Base-by-base conservation (phyloP, 345 rosid genomes). In the Pugionium cornutum region DNA sequence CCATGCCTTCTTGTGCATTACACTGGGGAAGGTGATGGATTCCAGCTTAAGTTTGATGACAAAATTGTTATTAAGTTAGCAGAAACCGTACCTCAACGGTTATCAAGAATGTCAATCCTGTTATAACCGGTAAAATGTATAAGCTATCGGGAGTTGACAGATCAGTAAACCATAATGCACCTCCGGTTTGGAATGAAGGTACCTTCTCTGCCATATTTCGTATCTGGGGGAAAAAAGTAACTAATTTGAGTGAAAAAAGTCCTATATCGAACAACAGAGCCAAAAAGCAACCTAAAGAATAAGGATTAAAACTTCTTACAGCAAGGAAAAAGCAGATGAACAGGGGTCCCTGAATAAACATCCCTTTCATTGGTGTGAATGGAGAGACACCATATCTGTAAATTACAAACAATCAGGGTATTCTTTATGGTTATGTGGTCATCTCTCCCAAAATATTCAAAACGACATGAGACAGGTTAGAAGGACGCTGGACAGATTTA, bases 1-100 rank as follows among this genome's bases (percentile, higher is more conserved):
- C 96, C 90, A 94, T 76, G 58, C 95, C 97, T 81, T 94, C 95
- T 82, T 86, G 95, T 79, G 80, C 80, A 67, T 88, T 88, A 78
- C 67, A 73, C 96, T 92, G 79, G 26, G 18, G 18, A 53, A 48
- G 59, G 10, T 11, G 43, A 30, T 3, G 6, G 0, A 5, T 58
- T 44, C 4, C 66, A 26, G 42, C 62, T 51, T 51, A 44, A 26
- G 48, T 61, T 47, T 2, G 57, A 53, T 18, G 37, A 43, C 46
- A 33, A 66, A 55, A 54, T 11, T 31, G 40, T 62, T 62, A n/a
- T 32, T 1, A 58, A 51, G 41, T 71, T 44, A 6, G 10, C 54
- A 48, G 50, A 67, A 51, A 49, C 41, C 50, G n/a, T 82, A 90
- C 97, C 97, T 94, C 97, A 53, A 86, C 96, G 2, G 89, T 83